Conservation (phyloP, 371 early-diverging fungal species). For the Apophysomyces elegans region DNA sequence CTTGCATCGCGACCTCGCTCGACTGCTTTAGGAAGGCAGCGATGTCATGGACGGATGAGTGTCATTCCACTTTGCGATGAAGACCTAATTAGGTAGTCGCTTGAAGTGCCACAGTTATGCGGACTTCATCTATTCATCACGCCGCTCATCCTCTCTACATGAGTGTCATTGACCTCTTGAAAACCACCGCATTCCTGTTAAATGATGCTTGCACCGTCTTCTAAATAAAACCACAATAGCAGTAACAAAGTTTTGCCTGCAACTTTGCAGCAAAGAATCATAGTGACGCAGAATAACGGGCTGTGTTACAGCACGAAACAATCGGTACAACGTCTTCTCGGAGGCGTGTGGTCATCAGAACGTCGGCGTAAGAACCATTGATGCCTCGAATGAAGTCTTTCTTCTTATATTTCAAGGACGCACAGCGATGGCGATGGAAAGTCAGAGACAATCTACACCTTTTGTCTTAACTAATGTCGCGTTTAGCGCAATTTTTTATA, state of each 20-base stretch:
- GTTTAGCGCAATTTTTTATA: background rate
- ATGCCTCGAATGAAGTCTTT: background rate
- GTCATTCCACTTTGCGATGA: background rate
- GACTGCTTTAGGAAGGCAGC: background rate
- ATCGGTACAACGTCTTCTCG: conserved; percentile 1
- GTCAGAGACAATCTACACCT: background rate
- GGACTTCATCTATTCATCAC: background rate
- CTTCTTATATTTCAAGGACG: background rate
- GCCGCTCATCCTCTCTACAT: background rate
- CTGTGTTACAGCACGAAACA: background rate
- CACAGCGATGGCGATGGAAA: background rate
- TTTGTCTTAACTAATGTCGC: background rate
- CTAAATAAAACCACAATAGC: background rate
- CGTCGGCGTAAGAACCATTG: background rate
- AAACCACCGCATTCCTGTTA: background rate
- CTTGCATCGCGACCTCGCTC: background rate
- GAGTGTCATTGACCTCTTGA: background rate
- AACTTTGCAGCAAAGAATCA: background rate
- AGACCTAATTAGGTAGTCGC: background rate
- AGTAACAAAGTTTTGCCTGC: background rate
- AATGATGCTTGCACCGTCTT: background rate
- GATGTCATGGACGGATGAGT: background rate
- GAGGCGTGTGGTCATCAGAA: background rate
- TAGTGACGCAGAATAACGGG: background rate
- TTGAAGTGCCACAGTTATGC: background rate